Conservation (phyloP, 1,284 basidiomycete species). For the Cutaneotrichosporon arboriforme region DNA sequence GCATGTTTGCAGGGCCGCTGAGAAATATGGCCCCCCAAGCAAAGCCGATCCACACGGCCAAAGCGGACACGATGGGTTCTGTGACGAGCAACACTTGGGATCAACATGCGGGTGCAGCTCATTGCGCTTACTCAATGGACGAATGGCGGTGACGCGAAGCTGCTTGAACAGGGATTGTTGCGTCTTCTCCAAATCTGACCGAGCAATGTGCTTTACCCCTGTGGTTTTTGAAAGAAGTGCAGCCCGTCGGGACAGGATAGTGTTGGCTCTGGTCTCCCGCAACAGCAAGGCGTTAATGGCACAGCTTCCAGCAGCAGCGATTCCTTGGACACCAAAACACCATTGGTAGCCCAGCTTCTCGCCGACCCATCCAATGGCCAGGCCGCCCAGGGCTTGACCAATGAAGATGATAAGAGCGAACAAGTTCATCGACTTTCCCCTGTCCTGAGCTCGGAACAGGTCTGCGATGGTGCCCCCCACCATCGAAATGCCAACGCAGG, state of each 20-base stretch:
- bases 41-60: conserved; percentile 50
- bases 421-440: conserved; percentile 48
- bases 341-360: conserved; percentile 29
- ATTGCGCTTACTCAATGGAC: conserved; percentile 32
- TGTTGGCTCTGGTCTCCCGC: conserved; percentile 46
- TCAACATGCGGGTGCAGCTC: background rate
- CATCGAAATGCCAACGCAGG: conserved; percentile 37
- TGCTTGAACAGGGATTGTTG: conserved; percentile 34
- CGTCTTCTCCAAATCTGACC: conserved; percentile 29
- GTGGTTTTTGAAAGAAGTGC: conserved; percentile 44
- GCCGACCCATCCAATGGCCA: conserved; percentile 28
- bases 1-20: conserved; percentile 27
- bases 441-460: conserved; percentile 34
- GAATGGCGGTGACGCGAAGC: conserved; percentile 38
- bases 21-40: conserved; percentile 44
- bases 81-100: conserved; percentile 40
- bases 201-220: conserved; percentile 41
- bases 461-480: conserved; percentile 46
- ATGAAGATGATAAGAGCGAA: conserved; percentile 46
- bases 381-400: conserved; percentile 32
- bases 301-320: conserved; percentile 28
- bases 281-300: conserved; percentile 39
- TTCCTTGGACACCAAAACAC: conserved; percentile 35
- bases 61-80: conserved; percentile 49
- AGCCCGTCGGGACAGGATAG: conserved; percentile 48